Percentiles rank a stretch among this genome's conserved stretches.
Evolutionary conservation across 345 rosid species (phyloP).

Genomic region (Arabidopsis suecica): DNA sequence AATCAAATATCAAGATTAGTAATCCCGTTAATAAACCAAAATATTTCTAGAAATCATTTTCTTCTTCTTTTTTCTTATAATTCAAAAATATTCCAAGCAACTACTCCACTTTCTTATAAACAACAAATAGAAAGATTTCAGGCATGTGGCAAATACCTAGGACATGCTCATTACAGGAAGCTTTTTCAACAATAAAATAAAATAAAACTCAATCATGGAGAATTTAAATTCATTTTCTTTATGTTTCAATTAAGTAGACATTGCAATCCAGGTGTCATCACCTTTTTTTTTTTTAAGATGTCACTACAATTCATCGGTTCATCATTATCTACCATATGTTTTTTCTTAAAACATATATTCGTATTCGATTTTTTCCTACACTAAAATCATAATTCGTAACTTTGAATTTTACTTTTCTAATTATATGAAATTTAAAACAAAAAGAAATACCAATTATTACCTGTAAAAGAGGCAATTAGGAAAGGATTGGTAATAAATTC

Average conservation of each 20-base stretch:
- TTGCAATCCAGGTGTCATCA: conserved; percentile 24
- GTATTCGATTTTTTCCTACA: not conserved
- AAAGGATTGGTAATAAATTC: conserved; percentile 64
- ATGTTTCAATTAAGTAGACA: not conserved
- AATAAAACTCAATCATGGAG: not conserved
- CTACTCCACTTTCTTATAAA: not conserved
- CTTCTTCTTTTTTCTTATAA: no score
- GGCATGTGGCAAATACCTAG: not conserved
- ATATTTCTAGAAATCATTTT: no score
- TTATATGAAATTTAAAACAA: not conserved
- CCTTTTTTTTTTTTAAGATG: not conserved
- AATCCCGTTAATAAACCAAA: no score
- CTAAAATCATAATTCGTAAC: not conserved
- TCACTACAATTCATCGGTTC: conserved; percentile 1
- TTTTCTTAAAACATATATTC: not conserved
- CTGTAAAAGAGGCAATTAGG: conserved; percentile 67
- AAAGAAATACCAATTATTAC: conserved; percentile 34
- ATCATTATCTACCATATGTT: conserved; percentile 9
- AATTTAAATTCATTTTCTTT: not conserved
- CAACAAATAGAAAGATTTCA: conserved; percentile 17
- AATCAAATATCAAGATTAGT: no score
- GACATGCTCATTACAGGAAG: conserved; percentile 1
- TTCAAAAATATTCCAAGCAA: no score
- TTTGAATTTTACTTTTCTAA: not conserved
- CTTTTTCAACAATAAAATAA: not conserved